A percentile compares a stretch with the other conserved stretches of the same genome.
Conservation (phyloP, 1,284 basidiomycete genomes). For the Caloboletus firmus region DNA sequence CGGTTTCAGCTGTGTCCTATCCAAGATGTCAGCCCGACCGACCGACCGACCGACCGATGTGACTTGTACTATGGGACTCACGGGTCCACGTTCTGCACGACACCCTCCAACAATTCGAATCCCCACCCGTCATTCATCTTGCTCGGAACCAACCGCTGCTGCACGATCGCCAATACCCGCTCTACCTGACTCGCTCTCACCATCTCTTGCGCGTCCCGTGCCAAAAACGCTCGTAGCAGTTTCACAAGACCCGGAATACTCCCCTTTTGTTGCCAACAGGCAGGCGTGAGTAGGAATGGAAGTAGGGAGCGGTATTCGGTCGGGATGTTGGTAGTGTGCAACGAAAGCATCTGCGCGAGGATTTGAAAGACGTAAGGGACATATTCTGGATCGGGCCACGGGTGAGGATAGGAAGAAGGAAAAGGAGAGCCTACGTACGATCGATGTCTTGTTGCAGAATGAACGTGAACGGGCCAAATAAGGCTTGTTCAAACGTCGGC, state of each 20-base stretch:
- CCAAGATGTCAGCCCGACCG: no score
- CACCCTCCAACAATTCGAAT: constrained; percentile 83
- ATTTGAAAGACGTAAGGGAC: constrained; percentile 98
- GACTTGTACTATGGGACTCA: constrained; percentile 54
- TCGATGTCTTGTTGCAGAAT: constrained; percentile 93
- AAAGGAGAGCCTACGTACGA: constrained; percentile 50
- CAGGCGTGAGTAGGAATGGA: constrained; percentile 82
- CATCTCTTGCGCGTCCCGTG: constrained; percentile 70
- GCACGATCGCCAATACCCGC: constrained; percentile 85
- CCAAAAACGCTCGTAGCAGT: constrained; percentile 83
- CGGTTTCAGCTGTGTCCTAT: constrained; percentile 57
- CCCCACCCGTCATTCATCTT: constrained; percentile 91
- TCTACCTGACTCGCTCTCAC: constrained; percentile 74
- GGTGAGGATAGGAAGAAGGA: neutral
- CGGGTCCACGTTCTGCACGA: constrained; percentile 74
- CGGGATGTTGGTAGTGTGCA: constrained; percentile 72
- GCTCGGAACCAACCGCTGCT: constrained; percentile 85
- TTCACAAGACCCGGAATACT: constrained; percentile 93
- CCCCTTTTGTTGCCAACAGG: constrained; percentile 94
- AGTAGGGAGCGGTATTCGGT: constrained; percentile 79
- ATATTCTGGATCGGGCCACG: constrained; percentile 64
- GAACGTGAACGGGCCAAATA: constrained; percentile 88
- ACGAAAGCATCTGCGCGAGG: constrained; percentile 92
- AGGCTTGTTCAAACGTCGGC: constrained; percentile 72
- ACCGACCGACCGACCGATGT: no score